Percentiles rank a stretch among this genome's conserved stretches.
phyloP scores from a whole-genome alignment of 768 basidiomycete genomes.

The Leccinum longicurvipes region DNA sequence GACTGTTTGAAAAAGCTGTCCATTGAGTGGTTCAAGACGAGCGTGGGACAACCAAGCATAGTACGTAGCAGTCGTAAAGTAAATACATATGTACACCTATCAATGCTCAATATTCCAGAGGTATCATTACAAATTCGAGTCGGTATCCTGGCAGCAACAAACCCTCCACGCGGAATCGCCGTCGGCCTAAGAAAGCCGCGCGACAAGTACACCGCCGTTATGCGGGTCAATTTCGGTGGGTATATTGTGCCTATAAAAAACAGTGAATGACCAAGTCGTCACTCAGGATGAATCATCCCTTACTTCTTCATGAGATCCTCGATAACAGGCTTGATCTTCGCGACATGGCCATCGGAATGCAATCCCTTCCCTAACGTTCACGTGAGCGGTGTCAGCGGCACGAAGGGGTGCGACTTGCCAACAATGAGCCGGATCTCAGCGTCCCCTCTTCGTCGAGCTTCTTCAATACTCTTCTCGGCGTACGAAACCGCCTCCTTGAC shows the following conservation, averaged over 20 bases:
- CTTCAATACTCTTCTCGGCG: constrained; percentile 66
- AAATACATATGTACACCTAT: neutral
- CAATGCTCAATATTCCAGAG: neutral
- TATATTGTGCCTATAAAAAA: constrained; percentile 58
- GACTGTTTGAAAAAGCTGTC: constrained; percentile 9
- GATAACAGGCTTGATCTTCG: constrained; percentile 91
- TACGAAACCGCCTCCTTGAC: constrained; percentile 86
- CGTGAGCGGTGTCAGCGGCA: neutral
- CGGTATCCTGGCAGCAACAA: neutral
- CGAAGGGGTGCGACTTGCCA: constrained; percentile 45
- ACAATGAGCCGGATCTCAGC: constrained; percentile 77
- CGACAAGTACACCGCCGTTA: constrained; percentile 83
- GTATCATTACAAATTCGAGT: neutral
- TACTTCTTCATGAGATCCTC: constrained; percentile 83
- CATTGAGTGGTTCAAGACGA: constrained; percentile 3
- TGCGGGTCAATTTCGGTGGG: constrained; percentile 70
- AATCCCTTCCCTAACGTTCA: constrained; percentile 68
- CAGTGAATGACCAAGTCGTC: neutral
- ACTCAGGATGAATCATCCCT: constrained; percentile 12
- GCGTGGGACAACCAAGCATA: neutral
- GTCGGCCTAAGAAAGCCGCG: constrained; percentile 38
- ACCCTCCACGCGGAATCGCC: no score
- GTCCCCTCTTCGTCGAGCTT: constrained; percentile 62
- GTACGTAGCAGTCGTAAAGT: neutral
- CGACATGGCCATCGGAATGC: constrained; percentile 71